Base-by-base conservation (phyloP, 805 yeast genomes). In the Wickerhamiella nectarea region DNA sequence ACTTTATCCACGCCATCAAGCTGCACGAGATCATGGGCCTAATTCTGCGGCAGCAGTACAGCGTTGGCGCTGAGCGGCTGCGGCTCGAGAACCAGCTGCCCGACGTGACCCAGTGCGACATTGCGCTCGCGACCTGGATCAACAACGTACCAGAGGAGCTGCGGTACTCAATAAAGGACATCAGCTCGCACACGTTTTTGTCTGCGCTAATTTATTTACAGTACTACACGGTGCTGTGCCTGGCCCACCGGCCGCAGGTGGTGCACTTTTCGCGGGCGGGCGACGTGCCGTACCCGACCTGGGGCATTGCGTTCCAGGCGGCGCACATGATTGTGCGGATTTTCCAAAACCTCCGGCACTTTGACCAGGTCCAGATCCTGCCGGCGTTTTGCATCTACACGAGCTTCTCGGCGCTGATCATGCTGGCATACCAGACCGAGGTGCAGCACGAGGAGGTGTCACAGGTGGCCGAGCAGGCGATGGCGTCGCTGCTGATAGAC, bases 291-390 rank as follows among this genome's bases (percentile, higher is more conserved):
- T 76, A 75, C 56, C 83, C 84, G 5, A 73, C 80, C n/a, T 76
- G 83, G 79, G 83, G 86, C 8, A 78, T 80, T 46, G 80, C 85
- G 2, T 80, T 80, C 66, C 84, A 79, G 58, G 82, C 87, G 1
- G 85, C 91, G 1, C 74, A 82, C 53, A 76, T 79, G 75, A 75
- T 81, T 49, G 71, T 81, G 4, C 66, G 72, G 35, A 76, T 82
- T 44, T 68, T 75, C 22, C 75, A 76, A 39, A 75, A 72, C 46
- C 51, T 81, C 46, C 52, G 68, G 33, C 71, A 69, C 36, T 66
- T 69, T 34, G 67, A 68, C 43, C 73, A 73, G 50, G 56, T 77
- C 43, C 62, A 60, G 43, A 68, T 66, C 50, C 69, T 74, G 46
- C 79, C 83, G 10, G 74, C 77, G n/a, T 65, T 71, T 58, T 69